Base-by-base conservation (phyloP, 805 yeast genomes). In the Candida pseudoglaebosa region DNA sequence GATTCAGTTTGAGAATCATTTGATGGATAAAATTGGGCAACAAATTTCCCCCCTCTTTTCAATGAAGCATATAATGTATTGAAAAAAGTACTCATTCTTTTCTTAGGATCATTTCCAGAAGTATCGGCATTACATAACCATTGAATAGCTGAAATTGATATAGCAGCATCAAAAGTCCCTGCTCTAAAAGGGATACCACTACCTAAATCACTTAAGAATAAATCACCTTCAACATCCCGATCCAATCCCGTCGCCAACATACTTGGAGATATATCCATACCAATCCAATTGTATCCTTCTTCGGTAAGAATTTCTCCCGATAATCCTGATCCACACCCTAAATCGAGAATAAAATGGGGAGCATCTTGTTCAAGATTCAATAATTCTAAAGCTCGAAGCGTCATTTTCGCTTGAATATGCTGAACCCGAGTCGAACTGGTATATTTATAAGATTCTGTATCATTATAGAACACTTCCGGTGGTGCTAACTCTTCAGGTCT, bases 41-140 rank as follows among this genome's bases (percentile, higher is more conserved):
- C 96, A 48, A 91, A 95, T 62, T 93, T 93, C 5, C 99, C 99
- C 35, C 99, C 99, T 57, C 95, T 77, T 55, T 78, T 83, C 61
- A 93, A 70, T 24, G 88, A 70, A 0, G 96, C 88, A 61, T 86
- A 93, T 37, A 93, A 68, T 0, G 96, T 82, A 60, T 85, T 84
- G 73, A 93, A 93, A 54, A 93, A 93, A 34, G 84, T 68, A 62
- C 82, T 67, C 39, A 88, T 63, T 60, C 99, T 78, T 53, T 74
- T 75, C 56, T 83, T 82, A 16, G 99, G 99, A 54, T 90, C 95
- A 38, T 80, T 82, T 28, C 73, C 70, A 2, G 87, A 62, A 4
- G 87, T 74, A 59, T 93, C 99, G 2, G 98, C 98, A 59, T 93
- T 93, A 68, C 97, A 90, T 30, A 93, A 75, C 99, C 99, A 93